Base-by-base conservation (phyloP, 768 basidiomycete species). In the Psilocybe tampanensis region DNA sequence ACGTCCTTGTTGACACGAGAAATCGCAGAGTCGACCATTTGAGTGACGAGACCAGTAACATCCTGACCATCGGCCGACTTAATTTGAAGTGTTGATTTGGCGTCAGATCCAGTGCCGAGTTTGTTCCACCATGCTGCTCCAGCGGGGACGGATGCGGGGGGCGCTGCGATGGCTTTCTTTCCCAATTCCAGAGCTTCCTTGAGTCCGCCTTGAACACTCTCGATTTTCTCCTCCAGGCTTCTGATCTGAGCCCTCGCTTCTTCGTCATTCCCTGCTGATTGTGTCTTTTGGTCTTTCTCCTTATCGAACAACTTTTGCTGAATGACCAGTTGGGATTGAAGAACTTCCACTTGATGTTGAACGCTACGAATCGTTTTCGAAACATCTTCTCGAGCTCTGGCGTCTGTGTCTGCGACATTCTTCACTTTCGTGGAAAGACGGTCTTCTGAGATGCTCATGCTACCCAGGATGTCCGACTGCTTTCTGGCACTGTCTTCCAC, bases 11-110 rank as follows among this genome's bases (percentile, higher is more conserved):
- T 74, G 21, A 85, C 82, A 18, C 76, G 80, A 13, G 84, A 76
- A 4, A 96, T 82, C 0, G 92, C 89, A 13, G 82, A 75, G 57
- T 94, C 87, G 65, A 98, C 90, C 47, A 97, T 80, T 29, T 85
- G 78, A 24, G 79, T 78, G 59, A 98, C 86, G 57, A 94, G 77
- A 12, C 80, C 75, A 0, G 89, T 87, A 43, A 81, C 75, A 57
- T 83, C 93, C 56, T 88, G 83, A 0, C 93, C 93, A 55, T 91
- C 89, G 17, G 82, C 72, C 1, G 88, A 84, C 69, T 86, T 90
- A 78, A 93, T 86, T 26, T 75, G 84, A 44, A 90, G 57, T 13
- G 76, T 77, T 7, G 76, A 72, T 41, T 78, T 80, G n/a, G 73
- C 72, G 18, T 76, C 78, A 22, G 74, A 72, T 24, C 75, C 77